phyloP scores from a whole-genome alignment of 768 basidiomycete species.

The Cystobasidium onofrii region DNA sequence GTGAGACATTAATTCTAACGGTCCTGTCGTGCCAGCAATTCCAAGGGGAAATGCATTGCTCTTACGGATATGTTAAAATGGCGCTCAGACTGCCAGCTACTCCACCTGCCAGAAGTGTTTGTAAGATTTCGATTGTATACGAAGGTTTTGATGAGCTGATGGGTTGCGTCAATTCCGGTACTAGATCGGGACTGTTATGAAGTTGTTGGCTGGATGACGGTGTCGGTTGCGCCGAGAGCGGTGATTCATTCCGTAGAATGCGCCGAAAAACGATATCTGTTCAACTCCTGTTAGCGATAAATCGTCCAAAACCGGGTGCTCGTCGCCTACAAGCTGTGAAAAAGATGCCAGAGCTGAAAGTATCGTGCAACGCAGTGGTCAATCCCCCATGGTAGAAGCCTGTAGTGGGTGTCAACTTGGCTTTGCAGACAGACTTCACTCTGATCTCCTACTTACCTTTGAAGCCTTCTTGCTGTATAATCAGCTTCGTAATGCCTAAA shows the following conservation, averaged over 20 bases:
- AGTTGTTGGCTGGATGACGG: not conserved
- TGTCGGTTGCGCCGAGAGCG: not conserved
- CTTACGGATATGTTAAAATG: conserved; percentile 25
- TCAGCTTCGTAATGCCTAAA: conserved; percentile 16
- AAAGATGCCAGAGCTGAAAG: conserved; percentile 25
- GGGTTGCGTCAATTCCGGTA: conserved; percentile 5
- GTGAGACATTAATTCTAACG: not conserved
- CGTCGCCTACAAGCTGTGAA: conserved; percentile 17
- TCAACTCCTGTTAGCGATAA: not conserved
- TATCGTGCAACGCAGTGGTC: conserved; percentile 23
- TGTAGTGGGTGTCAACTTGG: not conserved
- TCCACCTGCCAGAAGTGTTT: conserved; percentile 11
- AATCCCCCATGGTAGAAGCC: conserved; percentile 29
- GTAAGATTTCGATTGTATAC: conserved; percentile 9
- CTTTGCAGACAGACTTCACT: not conserved
- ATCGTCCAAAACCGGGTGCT: not conserved
- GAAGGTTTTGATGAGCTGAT: not conserved
- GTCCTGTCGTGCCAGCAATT: not conserved
- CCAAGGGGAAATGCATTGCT: not conserved
- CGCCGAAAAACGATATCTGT: conserved; percentile 28
- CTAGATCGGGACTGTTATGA: not conserved
- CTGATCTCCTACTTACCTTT: not conserved
- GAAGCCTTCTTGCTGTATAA: conserved; percentile 25
- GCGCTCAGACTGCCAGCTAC: conserved; percentile 20
- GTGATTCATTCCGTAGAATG: conserved; percentile 13